Evolutionary conservation across 306 rosid species (phyloP).

Genomic region (Oemleria cerasiformis): DNA sequence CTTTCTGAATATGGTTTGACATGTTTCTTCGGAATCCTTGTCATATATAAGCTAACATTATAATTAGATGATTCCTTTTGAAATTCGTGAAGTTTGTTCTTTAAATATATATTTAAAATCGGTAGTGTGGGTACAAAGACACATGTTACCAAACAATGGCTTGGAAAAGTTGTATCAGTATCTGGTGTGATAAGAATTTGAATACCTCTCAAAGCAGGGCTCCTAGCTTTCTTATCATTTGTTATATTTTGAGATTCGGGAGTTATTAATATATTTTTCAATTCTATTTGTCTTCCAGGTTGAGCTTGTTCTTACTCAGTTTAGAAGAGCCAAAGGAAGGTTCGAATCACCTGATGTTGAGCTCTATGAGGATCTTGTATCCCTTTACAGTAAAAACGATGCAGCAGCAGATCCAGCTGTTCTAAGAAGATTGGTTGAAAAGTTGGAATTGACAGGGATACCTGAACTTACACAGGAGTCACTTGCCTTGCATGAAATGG

Average conservation of each 20-base stretch:
- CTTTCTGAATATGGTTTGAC: not conserved
- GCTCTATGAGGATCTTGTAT: constrained; percentile 63
- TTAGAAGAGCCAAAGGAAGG: constrained; percentile 89
- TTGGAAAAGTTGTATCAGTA: not conserved
- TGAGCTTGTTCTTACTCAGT: constrained; percentile 92
- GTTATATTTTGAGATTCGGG: not conserved
- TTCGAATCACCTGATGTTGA: constrained; percentile 64
- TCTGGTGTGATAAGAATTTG: constrained; percentile 2
- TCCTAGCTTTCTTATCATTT: not conserved
- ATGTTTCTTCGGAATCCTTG: constrained; percentile 2
- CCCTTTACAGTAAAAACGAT: constrained; percentile 55
- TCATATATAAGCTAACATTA: not conserved
- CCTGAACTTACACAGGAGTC: constrained; percentile 85
- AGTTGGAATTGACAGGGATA: constrained; percentile 73
- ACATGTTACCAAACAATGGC: not conserved
- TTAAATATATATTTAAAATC: not conserved
- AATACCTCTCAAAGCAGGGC: not conserved
- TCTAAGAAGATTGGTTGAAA: constrained; percentile 65
- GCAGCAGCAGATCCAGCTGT: constrained; percentile 51
- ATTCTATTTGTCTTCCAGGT: constrained; percentile 50
- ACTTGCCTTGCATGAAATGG: constrained; percentile 90
- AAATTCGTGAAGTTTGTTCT: not conserved
- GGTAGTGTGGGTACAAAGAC: not conserved
- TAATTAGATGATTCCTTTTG: not conserved
- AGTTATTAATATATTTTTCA: constrained; percentile 9